Conservation (phyloP, 805 yeast species). For the Debaryomyces hansenii region DNA sequence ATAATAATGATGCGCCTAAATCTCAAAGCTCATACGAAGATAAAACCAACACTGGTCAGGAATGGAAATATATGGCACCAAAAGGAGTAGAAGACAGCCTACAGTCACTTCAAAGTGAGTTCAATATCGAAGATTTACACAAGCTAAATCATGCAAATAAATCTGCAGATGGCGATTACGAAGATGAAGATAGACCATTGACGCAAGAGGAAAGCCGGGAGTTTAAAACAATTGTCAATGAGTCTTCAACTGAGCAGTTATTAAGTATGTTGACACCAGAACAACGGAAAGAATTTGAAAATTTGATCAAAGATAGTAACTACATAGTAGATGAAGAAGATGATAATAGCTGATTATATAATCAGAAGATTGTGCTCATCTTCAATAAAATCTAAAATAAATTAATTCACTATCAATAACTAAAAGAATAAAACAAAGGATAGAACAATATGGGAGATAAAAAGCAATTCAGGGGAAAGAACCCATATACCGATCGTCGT, state of each 20-base stretch:
- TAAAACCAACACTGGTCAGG: not conserved
- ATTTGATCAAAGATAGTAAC: not conserved
- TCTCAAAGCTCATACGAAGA: not conserved
- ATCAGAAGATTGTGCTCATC: slow-evolving; percentile 12
- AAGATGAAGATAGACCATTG: slow-evolving; percentile 5
- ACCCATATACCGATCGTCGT: slow-evolving; percentile 33
- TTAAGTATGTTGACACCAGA: slow-evolving; percentile 3
- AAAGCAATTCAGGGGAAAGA: slow-evolving; percentile 18
- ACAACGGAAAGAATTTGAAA: slow-evolving; percentile 4
- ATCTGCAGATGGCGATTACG: not conserved
- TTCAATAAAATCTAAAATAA: not conserved
- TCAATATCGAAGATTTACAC: slow-evolving; percentile 1
- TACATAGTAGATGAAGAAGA: not conserved
- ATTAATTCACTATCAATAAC: not conserved
- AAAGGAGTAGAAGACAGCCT: not conserved
- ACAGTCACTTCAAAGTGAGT: not conserved
- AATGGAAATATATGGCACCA: slow-evolving; percentile 5
- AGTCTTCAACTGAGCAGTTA: slow-evolving; percentile 1
- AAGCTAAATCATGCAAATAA: not conserved
- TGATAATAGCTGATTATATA: slow-evolving; percentile 5
- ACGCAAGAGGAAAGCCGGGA: slow-evolving; percentile 4
- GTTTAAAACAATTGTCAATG: not conserved
- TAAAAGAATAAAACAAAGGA: too few species aligned
- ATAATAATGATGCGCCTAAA: not conserved
- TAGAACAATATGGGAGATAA: not conserved